These are phyloP conservation scores for Astrothelium subdiscretum DNA, from an alignment of 495 filamentous ascomycete genomes.

Conservation along the genomic window DNA sequence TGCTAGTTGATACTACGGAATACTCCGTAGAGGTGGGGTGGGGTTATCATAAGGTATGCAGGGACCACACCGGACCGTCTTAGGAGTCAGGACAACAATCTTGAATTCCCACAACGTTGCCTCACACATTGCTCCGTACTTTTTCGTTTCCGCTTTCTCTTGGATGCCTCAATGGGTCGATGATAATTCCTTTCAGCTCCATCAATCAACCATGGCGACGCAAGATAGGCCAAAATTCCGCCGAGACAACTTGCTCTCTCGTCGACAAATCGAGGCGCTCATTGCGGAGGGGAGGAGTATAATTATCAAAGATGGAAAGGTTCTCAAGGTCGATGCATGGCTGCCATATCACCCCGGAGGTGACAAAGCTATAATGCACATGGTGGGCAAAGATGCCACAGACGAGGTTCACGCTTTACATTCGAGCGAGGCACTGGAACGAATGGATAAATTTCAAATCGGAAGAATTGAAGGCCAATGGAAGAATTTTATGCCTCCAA, in stretches of 20 bases:
- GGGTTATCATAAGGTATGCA: too few relatives aligned
- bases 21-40: too few relatives aligned
- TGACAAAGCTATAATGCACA: slow-evolving; percentile 82
- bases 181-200: too few relatives aligned
- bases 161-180: background rate
- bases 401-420: slow-evolving; percentile 95
- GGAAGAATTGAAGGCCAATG: slow-evolving; percentile 72
- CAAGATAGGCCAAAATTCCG: too few relatives aligned
- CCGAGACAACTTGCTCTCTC: slow-evolving; percentile 28
- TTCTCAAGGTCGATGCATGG: slow-evolving; percentile 82
- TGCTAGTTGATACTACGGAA: too few relatives aligned
- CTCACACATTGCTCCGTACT: background rate
- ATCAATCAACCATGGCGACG: too few relatives aligned
- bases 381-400: slow-evolving; percentile 94
- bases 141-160: background rate
- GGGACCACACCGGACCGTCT: too few relatives aligned
- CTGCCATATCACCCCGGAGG: slow-evolving; percentile 84
- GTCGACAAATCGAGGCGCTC: slow-evolving; percentile 70
- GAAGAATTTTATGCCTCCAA: slow-evolving; percentile 82
- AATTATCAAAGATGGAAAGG: slow-evolving; percentile 68
- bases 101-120: background rate
- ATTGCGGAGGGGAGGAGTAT: slow-evolving; percentile 79
- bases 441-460: slow-evolving; percentile 76
- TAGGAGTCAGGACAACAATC: too few relatives aligned
- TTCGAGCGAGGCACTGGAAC: slow-evolving; percentile 60